phyloP scores from a whole-genome alignment of 2,329 filamentous ascomycete genomes.

The Fusarium anthophilum region DNA sequence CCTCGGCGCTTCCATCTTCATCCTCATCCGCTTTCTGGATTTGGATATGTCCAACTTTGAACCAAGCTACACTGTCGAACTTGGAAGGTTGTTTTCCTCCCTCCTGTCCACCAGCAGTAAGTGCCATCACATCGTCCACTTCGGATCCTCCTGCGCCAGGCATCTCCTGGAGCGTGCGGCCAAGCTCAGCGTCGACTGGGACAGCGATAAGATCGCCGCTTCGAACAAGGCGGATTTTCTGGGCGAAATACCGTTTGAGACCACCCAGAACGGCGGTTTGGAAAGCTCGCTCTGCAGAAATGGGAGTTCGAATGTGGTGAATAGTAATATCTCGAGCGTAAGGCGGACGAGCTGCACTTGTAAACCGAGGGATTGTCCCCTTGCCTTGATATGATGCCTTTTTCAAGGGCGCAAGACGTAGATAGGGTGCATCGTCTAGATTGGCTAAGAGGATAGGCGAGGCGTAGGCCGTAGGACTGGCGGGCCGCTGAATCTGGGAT shows the following conservation, averaged over 20 bases:
- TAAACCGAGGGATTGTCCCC: slow-evolving; percentile 65
- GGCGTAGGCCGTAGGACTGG: slow-evolving; percentile 73
- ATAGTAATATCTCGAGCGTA: slow-evolving; percentile 82
- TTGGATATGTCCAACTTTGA: slow-evolving; percentile 82
- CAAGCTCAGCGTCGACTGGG: slow-evolving; percentile 85
- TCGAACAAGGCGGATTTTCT: slow-evolving; percentile 82
- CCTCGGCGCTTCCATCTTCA: slow-evolving; percentile 69
- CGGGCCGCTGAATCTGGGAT: slow-evolving; percentile 70
- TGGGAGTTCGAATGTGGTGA: slow-evolving; percentile 86
- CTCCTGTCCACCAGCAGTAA: slow-evolving; percentile 55
- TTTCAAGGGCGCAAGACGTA: slow-evolving; percentile 79
- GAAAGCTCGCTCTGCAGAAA: slow-evolving; percentile 84
- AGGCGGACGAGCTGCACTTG: slow-evolving; percentile 64
- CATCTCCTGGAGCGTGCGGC: slow-evolving; percentile 82
- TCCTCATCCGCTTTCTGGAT: slow-evolving; percentile 63
- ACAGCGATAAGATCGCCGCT: slow-evolving; percentile 90
- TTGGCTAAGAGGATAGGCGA: slow-evolving; percentile 91
- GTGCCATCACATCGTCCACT: slow-evolving; percentile 75
- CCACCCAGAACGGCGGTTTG: slow-evolving; percentile 88
- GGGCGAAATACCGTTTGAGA: slow-evolving; percentile 88
- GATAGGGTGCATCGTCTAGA: slow-evolving; percentile 78
- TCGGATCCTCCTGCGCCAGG: slow-evolving; percentile 66
- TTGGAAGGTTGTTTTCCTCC: slow-evolving; percentile 42
- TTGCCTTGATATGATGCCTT: slow-evolving; percentile 59
- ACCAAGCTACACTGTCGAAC: slow-evolving; percentile 83